Evolutionary conservation across 2,329 filamentous ascomycete genomes (phyloP), one percentile per base, ranked within the genome.

Genomic region (Conoideocrella luteorostrata): DNA sequence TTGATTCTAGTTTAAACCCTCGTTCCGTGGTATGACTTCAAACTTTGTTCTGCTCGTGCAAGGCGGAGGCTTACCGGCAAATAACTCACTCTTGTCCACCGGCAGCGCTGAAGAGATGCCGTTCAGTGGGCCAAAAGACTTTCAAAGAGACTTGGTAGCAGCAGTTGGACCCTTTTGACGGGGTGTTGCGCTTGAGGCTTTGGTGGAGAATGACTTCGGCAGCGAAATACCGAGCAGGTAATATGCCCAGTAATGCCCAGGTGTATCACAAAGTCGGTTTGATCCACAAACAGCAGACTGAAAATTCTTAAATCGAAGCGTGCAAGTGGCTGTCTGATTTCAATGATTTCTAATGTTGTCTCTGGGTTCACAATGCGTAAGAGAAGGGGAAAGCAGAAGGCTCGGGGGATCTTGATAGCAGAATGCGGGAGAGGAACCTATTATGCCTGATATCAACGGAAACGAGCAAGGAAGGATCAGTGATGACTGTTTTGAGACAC

Each of bases 51-150:
- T 10, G 30, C 30, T 6, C 7, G 30, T 10, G n/a, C n/a, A 35
- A 13, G 23, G 7, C 24, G 37, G 39, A 20, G 18, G 20, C 41
- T 38, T 32, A 43, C 41, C n/a, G 18, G 15, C 24, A 21, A 11
- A 13, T n/a, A 17, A 11, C 4, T 20, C 15, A 33, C 26, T 21
- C 22, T 32, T 15, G 39, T 41, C 20, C 28, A 15, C 11, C 34
- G 34, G 17, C 39, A 9, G 15, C 39, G 28, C 28, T n/a, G 28
- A 32, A 33, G 28, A 41, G 39, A 29, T 33, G 28, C 39, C 20
- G 28, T 22, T 11, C 28, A 32, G 28, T 32, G 39, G 39, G 20
- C 37, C 37, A 4, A n/a, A 1, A n/a, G 4, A 7, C 6, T 26
- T 11, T 10, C 21, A 26, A 23, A 22, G 15, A 15, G 23, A 39